Conservation (phyloP, 306 rosid genomes). For the Cyclanthera cordifolia region DNA sequence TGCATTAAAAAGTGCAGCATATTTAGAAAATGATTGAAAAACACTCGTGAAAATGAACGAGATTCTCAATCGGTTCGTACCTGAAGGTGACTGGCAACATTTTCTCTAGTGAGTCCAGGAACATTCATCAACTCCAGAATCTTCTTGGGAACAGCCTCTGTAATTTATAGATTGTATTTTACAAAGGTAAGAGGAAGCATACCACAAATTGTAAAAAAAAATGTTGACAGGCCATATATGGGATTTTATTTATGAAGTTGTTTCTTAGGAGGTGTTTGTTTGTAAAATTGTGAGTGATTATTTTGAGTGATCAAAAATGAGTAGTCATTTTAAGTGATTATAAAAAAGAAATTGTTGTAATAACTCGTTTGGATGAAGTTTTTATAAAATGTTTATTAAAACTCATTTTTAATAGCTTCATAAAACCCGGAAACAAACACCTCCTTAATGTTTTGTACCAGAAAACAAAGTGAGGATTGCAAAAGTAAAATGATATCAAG, state of each 20-base stretch:
- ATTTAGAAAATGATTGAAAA: background rate
- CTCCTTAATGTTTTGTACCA: background rate
- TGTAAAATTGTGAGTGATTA: too few species aligned
- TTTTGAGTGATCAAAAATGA: too few species aligned
- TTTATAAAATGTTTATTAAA: too few species aligned
- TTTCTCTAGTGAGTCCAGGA: conserved; percentile 98
- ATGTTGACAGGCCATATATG: background rate
- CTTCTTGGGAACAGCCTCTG: conserved; percentile 99
- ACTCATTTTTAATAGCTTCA: too few species aligned
- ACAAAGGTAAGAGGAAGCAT: background rate
- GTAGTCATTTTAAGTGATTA: too few species aligned
- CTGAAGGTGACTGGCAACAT: conserved; percentile 99
- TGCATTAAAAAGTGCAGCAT: background rate
- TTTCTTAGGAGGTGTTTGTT: too few species aligned
- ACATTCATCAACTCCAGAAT: conserved; percentile 97
- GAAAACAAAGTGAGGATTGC: background rate
- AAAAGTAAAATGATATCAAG: background rate
- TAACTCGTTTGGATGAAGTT: too few species aligned
- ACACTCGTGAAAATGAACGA: background rate
- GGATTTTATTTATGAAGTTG: background rate
- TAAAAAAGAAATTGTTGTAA: too few species aligned
- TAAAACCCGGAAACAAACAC: too few species aligned
- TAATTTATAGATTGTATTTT: conserved; percentile 4
- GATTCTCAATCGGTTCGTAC: conserved; percentile 21
- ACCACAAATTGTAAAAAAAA: background rate